These are phyloP conservation scores for Hyphopichia fennica DNA, from an alignment of 1,139 yeast genomes.

Conservation along the genomic window DNA sequence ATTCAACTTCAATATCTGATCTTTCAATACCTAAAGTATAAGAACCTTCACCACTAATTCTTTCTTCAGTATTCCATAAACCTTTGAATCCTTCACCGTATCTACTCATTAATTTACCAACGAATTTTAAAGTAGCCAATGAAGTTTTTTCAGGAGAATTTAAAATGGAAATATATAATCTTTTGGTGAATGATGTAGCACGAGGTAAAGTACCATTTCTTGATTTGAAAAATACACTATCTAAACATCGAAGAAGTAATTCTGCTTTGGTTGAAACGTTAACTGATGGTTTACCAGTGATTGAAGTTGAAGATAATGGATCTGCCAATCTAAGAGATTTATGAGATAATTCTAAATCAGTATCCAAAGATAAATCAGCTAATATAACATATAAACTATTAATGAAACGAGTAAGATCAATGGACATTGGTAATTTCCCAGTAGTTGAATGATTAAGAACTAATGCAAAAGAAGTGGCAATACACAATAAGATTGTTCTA, in stretches of 20 bases:
- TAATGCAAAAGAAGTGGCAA: conserved; percentile 84
- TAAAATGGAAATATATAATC: conserved; percentile 63
- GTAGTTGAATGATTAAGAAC: conserved; percentile 70
- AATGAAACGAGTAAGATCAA: conserved; percentile 71
- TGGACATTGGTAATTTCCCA: conserved; percentile 53
- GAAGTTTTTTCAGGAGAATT: conserved; percentile 89
- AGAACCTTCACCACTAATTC: conserved; percentile 62
- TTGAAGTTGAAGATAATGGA: conserved; percentile 49
- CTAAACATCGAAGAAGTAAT: conserved; percentile 72
- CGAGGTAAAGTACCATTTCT: conserved; percentile 69
- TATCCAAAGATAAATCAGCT: conserved; percentile 69
- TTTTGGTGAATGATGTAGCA: conserved; percentile 80
- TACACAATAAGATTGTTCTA: conserved; percentile 78
- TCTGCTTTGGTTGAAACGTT: conserved; percentile 90
- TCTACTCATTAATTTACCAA: conserved; percentile 72
- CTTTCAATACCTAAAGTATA: conserved; percentile 72
- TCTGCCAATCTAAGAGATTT: conserved; percentile 77
- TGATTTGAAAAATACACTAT: conserved; percentile 77
- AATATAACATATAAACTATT: conserved; percentile 68
- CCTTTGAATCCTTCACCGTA: conserved; percentile 68
- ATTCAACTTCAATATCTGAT: conserved; percentile 47
- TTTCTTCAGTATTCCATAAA: conserved; percentile 83
- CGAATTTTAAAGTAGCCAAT: conserved; percentile 70
- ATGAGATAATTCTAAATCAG: conserved; percentile 84
- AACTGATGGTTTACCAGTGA: conserved; percentile 61